Conservation (phyloP, 257 asterid genomes). For the Solanum clarkiae region DNA sequence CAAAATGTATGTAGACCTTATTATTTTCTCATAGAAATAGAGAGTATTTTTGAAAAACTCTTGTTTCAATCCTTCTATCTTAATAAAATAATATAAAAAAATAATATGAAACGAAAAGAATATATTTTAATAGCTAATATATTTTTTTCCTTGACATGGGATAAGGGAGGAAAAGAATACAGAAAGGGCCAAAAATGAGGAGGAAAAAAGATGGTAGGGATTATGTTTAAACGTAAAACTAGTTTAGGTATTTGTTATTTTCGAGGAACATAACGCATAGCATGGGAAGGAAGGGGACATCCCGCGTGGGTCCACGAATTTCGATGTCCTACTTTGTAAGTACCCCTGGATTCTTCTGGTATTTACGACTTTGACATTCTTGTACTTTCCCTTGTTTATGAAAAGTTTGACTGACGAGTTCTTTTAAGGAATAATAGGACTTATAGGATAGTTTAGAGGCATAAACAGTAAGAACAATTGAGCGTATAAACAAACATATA, state of each 20-base stretch:
- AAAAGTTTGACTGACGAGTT: not conserved
- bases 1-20: no score
- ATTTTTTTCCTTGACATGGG: not conserved
- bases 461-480: no score
- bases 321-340: conserved; percentile 5
- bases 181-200: not conserved
- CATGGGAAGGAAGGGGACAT: conserved; percentile 8
- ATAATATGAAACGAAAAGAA: no score
- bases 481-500: no score
- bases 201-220: not conserved
- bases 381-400: no score
- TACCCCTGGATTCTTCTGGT: not conserved
- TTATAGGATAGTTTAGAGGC: no score
- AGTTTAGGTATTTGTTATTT: conserved; percentile 13
- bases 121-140: not conserved
- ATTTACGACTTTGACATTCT: not conserved
- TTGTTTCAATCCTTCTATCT: no score
- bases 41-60: no score
- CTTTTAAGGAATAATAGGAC: no score
- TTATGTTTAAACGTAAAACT: conserved; percentile 12
- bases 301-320: conserved; percentile 34
- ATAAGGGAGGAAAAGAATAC: not conserved
- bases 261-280: conserved; percentile 25
- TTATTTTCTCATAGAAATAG: no score
- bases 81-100: no score